Conservation (phyloP, 495 filamentous ascomycete species). For the Aspergillus steynii region DNA sequence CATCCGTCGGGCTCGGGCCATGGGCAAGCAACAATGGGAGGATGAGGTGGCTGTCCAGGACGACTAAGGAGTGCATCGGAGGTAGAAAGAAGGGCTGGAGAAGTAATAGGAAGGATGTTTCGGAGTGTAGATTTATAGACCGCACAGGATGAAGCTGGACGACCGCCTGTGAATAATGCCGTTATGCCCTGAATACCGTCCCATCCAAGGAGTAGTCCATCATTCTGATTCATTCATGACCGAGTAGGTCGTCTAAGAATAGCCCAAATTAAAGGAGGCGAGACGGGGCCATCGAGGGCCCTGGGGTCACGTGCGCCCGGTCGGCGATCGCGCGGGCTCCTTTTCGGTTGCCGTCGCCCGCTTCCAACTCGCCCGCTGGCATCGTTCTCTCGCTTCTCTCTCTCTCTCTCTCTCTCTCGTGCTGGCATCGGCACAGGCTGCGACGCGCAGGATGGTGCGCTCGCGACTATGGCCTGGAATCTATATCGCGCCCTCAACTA, state of each 20-base stretch:
- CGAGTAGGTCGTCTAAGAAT: background rate
- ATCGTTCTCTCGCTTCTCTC: background rate
- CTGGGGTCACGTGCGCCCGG: background rate
- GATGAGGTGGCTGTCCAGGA: slow-evolving; percentile 46
- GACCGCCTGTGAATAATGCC: background rate
- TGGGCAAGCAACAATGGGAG: slow-evolving; percentile 31
- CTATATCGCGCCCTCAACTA: slow-evolving; percentile 80
- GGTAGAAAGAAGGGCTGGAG: background rate
- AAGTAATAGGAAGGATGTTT: background rate
- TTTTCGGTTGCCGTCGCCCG: too few species aligned
- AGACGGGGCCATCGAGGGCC: background rate
- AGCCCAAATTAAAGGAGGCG: background rate
- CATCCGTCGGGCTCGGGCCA: slow-evolving; percentile 41
- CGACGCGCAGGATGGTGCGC: slow-evolving; percentile 26
- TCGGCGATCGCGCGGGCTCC: background rate
- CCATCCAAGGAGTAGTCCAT: too few species aligned
- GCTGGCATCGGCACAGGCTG: slow-evolving; percentile 3
- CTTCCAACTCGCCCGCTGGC: background rate
- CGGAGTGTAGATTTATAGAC: slow-evolving; percentile 1
- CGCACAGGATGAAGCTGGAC: background rate
- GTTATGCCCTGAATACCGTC: background rate
- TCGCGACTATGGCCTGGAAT: slow-evolving; percentile 47
- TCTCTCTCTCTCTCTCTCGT: background rate
- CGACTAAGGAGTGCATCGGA: slow-evolving; percentile 24
- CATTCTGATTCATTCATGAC: too few species aligned